Conservation (phyloP, 202 grass and related monocot genomes). For the Hordeum pubiflorum region DNA sequence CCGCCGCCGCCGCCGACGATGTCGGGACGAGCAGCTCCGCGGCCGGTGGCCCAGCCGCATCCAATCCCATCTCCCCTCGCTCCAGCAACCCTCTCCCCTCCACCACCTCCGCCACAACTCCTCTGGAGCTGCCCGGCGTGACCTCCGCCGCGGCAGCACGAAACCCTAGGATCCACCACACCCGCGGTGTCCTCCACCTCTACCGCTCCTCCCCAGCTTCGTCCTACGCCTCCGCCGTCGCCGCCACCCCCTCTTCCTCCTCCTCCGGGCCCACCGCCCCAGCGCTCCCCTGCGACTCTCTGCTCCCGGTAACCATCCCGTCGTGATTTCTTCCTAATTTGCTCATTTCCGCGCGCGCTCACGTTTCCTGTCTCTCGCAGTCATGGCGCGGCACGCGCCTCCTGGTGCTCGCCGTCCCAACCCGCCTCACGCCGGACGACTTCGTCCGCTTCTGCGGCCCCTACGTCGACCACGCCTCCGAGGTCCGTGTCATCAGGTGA, state of each 20-base stretch:
- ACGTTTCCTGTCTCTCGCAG: constrained; percentile 16
- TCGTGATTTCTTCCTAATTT: neutral
- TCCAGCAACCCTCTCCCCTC: neutral
- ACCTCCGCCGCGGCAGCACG: constrained; percentile 21
- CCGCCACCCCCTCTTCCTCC: constrained; percentile 35
- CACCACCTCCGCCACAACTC: constrained; percentile 1
- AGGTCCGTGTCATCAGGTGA: constrained; percentile 70
- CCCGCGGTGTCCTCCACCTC: constrained; percentile 45
- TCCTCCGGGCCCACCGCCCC: constrained; percentile 20
- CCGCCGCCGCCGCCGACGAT: constrained; percentile 3
- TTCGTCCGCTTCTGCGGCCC: constrained; percentile 81
- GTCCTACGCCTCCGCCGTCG: constrained; percentile 27
- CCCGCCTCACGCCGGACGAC: constrained; percentile 62
- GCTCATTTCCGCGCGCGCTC: neutral
- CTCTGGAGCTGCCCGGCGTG: constrained; percentile 36
- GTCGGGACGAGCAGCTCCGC: constrained; percentile 14
- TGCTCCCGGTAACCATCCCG: constrained; percentile 32
- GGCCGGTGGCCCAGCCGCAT: neutral
- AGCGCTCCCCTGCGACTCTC: constrained; percentile 26
- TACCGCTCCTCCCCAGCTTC: constrained; percentile 32
- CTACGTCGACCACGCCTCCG: constrained; percentile 47
- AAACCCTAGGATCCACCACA: constrained; percentile 41
- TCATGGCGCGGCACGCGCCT: constrained; percentile 51
- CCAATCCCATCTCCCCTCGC: neutral
- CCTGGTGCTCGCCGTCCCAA: constrained; percentile 59